These are phyloP conservation scores for Cladosporium sp. DNA, from an alignment of 2,329 filamentous ascomycete genomes.

Conservation along the genomic window DNA sequence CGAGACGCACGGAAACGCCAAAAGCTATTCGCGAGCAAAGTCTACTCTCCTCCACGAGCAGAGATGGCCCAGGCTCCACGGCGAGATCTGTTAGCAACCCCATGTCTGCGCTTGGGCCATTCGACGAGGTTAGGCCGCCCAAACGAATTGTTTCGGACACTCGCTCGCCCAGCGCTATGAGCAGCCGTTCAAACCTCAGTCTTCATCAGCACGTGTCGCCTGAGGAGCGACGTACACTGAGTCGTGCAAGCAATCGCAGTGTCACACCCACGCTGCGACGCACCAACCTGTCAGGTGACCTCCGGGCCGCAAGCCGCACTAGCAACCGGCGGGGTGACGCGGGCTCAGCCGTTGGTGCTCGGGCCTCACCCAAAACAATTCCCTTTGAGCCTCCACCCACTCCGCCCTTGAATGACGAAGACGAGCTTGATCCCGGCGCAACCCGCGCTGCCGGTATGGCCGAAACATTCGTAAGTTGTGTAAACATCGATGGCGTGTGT, in stretches of 20 bases:
- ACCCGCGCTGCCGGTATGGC: slow-evolving; percentile 80
- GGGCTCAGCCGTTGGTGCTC: slow-evolving; percentile 35
- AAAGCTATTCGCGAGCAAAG: slow-evolving; percentile 36
- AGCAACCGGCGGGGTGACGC: slow-evolving; percentile 45
- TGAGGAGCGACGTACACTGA: slow-evolving; percentile 57
- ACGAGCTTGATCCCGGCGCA: slow-evolving; percentile 82
- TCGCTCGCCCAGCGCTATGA: slow-evolving; percentile 40
- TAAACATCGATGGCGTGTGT: slow-evolving; percentile 8
- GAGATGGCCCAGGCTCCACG: slow-evolving; percentile 4
- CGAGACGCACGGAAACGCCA: slow-evolving; percentile 38
- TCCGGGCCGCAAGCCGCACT: slow-evolving; percentile 60
- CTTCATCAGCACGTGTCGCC: slow-evolving; percentile 38
- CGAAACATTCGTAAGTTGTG: slow-evolving; percentile 81
- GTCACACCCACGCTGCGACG: slow-evolving; percentile 68
- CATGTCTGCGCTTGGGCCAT: slow-evolving; percentile 36
- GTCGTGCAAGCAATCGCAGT: slow-evolving; percentile 53
- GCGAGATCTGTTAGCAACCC: slow-evolving; percentile 21
- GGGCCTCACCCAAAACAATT: slow-evolving; percentile 34
- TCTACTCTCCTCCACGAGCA: neutral
- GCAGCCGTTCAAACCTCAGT: slow-evolving; percentile 41
- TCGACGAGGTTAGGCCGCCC: slow-evolving; percentile 41
- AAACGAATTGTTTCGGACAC: slow-evolving; percentile 26
- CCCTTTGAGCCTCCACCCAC: slow-evolving; percentile 41
- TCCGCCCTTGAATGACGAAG: slow-evolving; percentile 59
- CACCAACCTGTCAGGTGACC: slow-evolving; percentile 68